phyloP scores from a whole-genome alignment of 331 rosid genomes.

The Ulmus americana region DNA sequence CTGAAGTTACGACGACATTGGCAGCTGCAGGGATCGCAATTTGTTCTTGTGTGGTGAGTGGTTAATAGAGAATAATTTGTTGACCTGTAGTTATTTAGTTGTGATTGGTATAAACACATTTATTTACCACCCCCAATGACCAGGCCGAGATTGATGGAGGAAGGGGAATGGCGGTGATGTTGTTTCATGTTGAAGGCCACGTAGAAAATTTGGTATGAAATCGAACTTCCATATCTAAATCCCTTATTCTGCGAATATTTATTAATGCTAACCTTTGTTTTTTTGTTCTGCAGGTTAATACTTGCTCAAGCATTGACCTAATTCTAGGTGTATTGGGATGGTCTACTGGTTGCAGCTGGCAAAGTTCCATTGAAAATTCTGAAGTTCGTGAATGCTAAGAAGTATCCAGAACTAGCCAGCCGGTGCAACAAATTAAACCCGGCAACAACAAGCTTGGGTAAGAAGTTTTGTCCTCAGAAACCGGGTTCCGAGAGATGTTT shows the following conservation, averaged over 20 bases:
- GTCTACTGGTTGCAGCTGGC: conserved; percentile 98
- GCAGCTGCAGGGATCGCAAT: conserved; percentile 69
- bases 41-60: conserved; percentile 94
- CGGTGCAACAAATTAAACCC: conserved; percentile 14
- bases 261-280: not conserved
- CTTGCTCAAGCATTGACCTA: conserved; percentile 60
- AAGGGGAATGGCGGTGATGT: conserved; percentile 86
- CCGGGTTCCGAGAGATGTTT: conserved; percentile 16
- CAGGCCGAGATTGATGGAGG: conserved; percentile 98
- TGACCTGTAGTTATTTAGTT: not conserved
- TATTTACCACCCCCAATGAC: conserved; percentile 22
- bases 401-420: conserved; percentile 16
- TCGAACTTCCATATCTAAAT: conserved; percentile 9
- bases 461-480: conserved; percentile 71
- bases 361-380: conserved; percentile 46
- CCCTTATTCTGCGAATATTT: not conserved
- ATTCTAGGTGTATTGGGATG: conserved; percentile 85
- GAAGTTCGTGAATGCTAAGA: conserved; percentile 50
- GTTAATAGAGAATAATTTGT: conserved; percentile 25
- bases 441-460: conserved; percentile 36
- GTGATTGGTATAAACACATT: conserved; percentile 22
- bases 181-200: conserved; percentile 74
- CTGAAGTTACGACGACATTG: conserved; percentile 77
- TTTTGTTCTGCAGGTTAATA: conserved; percentile 45
- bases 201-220: conserved; percentile 63